These are phyloP conservation scores for Malania oleifera DNA, from an alignment of 164 flowering plant species.

Conservation along the genomic window DNA sequence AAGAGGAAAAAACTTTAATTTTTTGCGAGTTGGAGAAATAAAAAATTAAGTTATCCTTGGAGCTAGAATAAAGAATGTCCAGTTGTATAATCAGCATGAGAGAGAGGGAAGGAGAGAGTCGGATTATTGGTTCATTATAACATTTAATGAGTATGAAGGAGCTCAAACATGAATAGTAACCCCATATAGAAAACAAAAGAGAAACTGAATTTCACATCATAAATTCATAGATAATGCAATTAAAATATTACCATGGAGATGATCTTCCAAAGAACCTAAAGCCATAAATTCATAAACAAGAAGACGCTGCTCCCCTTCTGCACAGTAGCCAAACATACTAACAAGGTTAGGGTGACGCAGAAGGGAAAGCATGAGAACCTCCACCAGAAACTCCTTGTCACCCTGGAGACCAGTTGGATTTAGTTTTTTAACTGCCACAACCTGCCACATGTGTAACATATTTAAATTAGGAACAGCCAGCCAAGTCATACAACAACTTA, in stretches of 20 bases:
- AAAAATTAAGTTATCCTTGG: no score
- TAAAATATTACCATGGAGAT: conserved; percentile 34
- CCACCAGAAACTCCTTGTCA: conserved; percentile 22
- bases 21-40: no score
- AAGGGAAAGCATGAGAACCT: conserved; percentile 20
- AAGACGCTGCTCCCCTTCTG: conserved; percentile 35
- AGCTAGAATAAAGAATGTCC: no score
- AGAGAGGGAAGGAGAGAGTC: no score
- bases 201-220: not conserved
- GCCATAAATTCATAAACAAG: conserved; percentile 46
- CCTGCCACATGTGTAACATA: conserved; percentile 9
- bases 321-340: conserved; percentile 26
- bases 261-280: conserved; percentile 34
- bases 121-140: no score
- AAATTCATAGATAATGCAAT: not conserved
- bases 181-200: no score
- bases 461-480: no score
- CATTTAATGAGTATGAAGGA: no score
- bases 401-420: conserved; percentile 16
- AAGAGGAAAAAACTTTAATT: no score
- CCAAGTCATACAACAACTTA: no score
- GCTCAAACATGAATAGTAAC: no score
- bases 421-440: conserved; percentile 17
- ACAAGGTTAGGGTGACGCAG: conserved; percentile 26
- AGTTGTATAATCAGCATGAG: no score